Percentiles rank a stretch among this genome's conserved stretches.
These are phyloP conservation scores for Pichia cactophila DNA, from an alignment of 1,139 yeast species.

Conservation along the genomic window DNA sequence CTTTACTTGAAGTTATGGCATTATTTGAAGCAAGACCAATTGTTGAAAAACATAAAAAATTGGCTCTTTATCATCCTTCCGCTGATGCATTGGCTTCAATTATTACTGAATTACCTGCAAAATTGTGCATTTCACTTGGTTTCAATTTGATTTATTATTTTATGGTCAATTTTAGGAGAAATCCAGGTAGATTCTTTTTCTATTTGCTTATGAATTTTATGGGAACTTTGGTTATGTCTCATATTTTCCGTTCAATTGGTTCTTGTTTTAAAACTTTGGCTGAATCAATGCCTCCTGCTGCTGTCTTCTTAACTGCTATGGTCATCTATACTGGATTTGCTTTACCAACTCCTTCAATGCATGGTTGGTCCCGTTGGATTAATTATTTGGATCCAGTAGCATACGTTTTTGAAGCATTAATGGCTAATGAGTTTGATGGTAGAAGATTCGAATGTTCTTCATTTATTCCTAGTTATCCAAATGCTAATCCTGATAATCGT, in stretches of 20 bases:
- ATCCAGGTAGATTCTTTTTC: constrained; percentile 50
- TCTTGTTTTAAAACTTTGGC: constrained; percentile 39
- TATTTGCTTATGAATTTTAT: constrained; percentile 42
- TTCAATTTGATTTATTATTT: constrained; percentile 44
- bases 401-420: constrained; percentile 48
- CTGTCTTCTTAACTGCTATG: constrained; percentile 40
- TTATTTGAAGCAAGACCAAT: constrained; percentile 45
- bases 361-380: constrained; percentile 60
- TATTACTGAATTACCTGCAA: constrained; percentile 40
- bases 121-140: constrained; percentile 35
- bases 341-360: constrained; percentile 53
- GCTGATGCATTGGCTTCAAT: constrained; percentile 47
- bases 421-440: constrained; percentile 48
- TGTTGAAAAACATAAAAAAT: constrained; percentile 47
- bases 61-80: constrained; percentile 51
- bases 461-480: constrained; percentile 45
- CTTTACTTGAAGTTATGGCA: constrained; percentile 43
- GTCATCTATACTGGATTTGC: constrained; percentile 48
- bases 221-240: constrained; percentile 33
- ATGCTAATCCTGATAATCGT: constrained; percentile 32
- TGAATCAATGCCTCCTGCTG: constrained; percentile 47
- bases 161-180: constrained; percentile 41
- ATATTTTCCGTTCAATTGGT: constrained; percentile 45
- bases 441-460: constrained; percentile 42
- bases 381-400: constrained; percentile 47